Base-by-base conservation (phyloP, 331 rosid genomes). In the Malus hybrid region DNA sequence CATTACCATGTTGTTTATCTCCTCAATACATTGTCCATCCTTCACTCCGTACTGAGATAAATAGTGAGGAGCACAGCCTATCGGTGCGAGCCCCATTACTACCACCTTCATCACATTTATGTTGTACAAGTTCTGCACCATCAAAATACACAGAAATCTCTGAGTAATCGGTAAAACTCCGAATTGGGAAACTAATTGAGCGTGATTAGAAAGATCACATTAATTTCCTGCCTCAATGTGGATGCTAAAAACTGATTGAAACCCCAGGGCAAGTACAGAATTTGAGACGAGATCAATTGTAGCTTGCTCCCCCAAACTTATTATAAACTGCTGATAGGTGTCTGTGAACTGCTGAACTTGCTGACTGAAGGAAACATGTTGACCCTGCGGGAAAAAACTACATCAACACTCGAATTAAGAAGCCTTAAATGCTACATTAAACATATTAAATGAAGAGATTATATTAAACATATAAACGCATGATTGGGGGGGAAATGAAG, bases 331-430 rank as follows among this genome's bases (percentile, higher is more conserved):
- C 84, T 93, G 91, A 68, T 70, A 67, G 2, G 97, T 91, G 76
- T 93, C 96, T 2, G 86, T 83, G 65, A 91, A 88, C 81, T 91
- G 97, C 79, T 93, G 97, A 83, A 93, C 85, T 78, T 93, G 96
- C 73, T 91, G 96, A 33, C 83, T 39, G 42, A 93, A 76, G 36
- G 97, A 89, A 80, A 93, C 86, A 78, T 90, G 96, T 72, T 89
- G 96, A 58, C 98, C 98, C 97, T 93, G 86, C 72, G 80, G 61
- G 4, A 8, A 20, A 22, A 22, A 75, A 71, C 46, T 30, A 72
- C 3, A n/a, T 16, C 18, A 65, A 4, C 6, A 15, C 22, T 15
- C 8, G 5, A 58, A 22, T 24, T 28, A 58, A 58, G 64, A 58
- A 58, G 30, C 50, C 63, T n/a, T 20, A 20, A 56, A 56, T 0